A percentile compares a stretch with the other conserved stretches of the same genome.
phyloP scores from a whole-genome alignment of 257 asterid species.

The Salvia hispanica region DNA sequence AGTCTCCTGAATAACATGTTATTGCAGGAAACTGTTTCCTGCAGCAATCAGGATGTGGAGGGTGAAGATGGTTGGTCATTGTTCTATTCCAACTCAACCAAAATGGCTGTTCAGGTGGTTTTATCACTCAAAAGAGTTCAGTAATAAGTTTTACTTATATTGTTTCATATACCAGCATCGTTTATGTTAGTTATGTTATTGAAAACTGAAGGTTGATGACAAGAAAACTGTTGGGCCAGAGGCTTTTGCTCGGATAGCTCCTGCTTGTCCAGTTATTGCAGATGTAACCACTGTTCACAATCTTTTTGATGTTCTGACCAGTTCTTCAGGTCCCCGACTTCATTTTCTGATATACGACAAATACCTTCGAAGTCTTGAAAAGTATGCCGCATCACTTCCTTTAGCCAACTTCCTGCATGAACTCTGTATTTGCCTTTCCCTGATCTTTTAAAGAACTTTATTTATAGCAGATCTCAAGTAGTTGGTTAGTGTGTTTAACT shows the following conservation, averaged over 20 bases:
- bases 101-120: conserved; percentile 89
- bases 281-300: conserved; percentile 82
- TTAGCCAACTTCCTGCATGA: conserved; percentile 28
- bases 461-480: conserved; percentile 24
- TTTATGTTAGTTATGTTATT: conserved; percentile 32
- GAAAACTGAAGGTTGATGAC: conserved; percentile 71
- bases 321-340: conserved; percentile 69
- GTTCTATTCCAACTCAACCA: conserved; percentile 75
- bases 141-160: conserved; percentile 16
- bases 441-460: conserved; percentile 17
- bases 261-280: conserved; percentile 74
- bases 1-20: conserved; percentile 18
- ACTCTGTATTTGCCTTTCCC: neutral
- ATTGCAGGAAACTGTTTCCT: conserved; percentile 51
- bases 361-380: conserved; percentile 82
- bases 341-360: conserved; percentile 83
- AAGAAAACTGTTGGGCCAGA: conserved; percentile 84
- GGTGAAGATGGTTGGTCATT: conserved; percentile 79
- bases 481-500: conserved; percentile 7
- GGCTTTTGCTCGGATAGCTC: conserved; percentile 93
- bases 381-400: conserved; percentile 56
- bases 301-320: conserved; percentile 78
- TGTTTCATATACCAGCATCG: conserved; percentile 28
- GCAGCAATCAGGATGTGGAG: conserved; percentile 59
- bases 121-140: conserved; percentile 17